Conservation (phyloP, 306 rosid genomes). For the Begonia loranthoides region DNA sequence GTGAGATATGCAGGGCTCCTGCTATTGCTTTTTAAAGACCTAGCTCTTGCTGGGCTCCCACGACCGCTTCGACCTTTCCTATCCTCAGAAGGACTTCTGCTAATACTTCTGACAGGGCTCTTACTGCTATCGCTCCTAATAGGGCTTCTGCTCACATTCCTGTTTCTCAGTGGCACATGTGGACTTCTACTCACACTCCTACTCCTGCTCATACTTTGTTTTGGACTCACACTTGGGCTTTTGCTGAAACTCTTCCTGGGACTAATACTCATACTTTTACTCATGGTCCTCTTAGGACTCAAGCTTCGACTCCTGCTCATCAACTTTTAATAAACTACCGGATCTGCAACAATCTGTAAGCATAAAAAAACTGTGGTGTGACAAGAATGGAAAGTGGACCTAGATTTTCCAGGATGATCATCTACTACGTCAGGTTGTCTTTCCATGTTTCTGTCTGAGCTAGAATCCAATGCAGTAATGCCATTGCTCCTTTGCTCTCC, state of each 20-base stretch:
- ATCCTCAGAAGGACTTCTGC: slow-evolving; percentile 27
- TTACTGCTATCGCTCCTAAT: slow-evolving; percentile 24
- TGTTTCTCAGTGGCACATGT: slow-evolving; percentile 25
- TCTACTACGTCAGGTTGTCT: slow-evolving; percentile 73
- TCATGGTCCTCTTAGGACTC: slow-evolving; percentile 70
- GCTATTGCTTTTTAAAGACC: slow-evolving; percentile 24
- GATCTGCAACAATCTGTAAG: slow-evolving; percentile 44
- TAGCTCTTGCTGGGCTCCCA: slow-evolving; percentile 43
- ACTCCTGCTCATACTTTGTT: slow-evolving; percentile 38
- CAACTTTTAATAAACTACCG: slow-evolving; percentile 57
- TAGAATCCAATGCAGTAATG: slow-evolving; percentile 25
- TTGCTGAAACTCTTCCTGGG: slow-evolving; percentile 55
- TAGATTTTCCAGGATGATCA: slow-evolving; percentile 77
- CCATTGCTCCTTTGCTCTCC: slow-evolving; percentile 65
- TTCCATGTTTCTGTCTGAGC: slow-evolving; percentile 47
- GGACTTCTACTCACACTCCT: slow-evolving; percentile 31
- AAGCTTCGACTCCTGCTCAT: slow-evolving; percentile 93
- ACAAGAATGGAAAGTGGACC: slow-evolving; percentile 65
- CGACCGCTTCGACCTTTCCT: slow-evolving; percentile 24
- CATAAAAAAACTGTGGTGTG: slow-evolving; percentile 58
- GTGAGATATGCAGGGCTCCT: slow-evolving; percentile 32
- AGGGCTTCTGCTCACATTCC: slow-evolving; percentile 57
- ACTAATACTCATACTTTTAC: slow-evolving; percentile 93
- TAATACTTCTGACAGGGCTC: slow-evolving; percentile 35
- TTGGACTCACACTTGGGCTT: slow-evolving; percentile 43